Evolutionary conservation across 176 grass and related monocot species (phyloP), one percentile per base, ranked within the genome.

Genomic region (Areca catechu): DNA sequence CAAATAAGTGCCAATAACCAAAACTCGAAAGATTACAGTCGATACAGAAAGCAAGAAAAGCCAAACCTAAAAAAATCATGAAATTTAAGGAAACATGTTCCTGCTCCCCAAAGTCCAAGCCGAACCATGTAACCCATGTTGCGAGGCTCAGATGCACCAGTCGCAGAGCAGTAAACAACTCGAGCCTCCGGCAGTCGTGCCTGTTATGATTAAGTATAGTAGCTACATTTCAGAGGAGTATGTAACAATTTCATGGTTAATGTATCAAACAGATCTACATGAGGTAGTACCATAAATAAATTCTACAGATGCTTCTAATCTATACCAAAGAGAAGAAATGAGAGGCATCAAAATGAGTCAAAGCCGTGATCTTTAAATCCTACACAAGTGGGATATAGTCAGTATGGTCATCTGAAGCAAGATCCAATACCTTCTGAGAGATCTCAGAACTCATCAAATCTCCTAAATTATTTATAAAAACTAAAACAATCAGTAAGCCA

Each of bases 81-180:
- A 70, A 98, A 92, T 65, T 75, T 58, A 28, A 69, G 53, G 77
- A 98, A 98, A 67, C 83, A 92, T 67, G 87, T 85, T 76, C 87
- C 84, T 47, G 65, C 72, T 20, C 87, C 87, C 87, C 93, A 98
- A 69, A 98, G 80, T 82, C 93, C 93, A 69, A 98, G 93, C 18
- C 87, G 93, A 66, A 88, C 87, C 93, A 98, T 92, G 61, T 92
- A 98, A 67, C 83, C 87, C 76, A 98, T 80, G 85, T 92, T 98
- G 49, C 93, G 80, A 50, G 87, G 93, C 75, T 98, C 87, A 50
- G 87, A 98, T 58, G 93, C 93, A 79, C 93, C 93, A 78, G 93
- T 98, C 78, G 93, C 93, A 30, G 93, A 98, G 73, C 93, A 98
- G 75, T 98, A 98, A 56, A 92, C 77, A 59, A 98, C 80, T 49